These are phyloP conservation scores for Obelidium mucronatum DNA, from an alignment of 192 early-diverging fungal genomes.

Conservation along the genomic window DNA sequence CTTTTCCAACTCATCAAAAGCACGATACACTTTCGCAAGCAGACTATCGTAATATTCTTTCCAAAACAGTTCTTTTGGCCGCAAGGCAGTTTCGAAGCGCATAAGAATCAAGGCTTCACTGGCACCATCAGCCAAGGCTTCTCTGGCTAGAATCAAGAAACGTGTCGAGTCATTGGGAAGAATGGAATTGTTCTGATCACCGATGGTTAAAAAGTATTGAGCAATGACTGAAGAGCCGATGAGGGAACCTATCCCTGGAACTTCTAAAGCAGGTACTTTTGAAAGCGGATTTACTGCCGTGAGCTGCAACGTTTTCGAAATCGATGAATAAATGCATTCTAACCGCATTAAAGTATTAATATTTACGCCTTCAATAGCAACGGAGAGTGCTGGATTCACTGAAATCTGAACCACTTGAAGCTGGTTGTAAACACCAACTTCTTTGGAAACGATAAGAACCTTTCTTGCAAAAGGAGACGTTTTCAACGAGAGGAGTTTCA, in stretches of 20 bases:
- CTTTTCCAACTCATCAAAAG: not conserved
- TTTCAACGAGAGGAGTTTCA: too few species aligned
- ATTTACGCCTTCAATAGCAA: too few species aligned
- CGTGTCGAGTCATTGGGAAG: too few species aligned
- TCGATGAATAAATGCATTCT: too few species aligned
- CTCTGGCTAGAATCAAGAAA: not conserved
- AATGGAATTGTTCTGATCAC: not conserved
- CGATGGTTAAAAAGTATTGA: conserved; percentile 18
- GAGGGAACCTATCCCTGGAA: conserved; percentile 6
- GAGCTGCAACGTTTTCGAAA: too few species aligned
- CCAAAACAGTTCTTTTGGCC: conserved; percentile 22
- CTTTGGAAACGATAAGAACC: too few species aligned
- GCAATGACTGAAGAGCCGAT: conserved; percentile 24
- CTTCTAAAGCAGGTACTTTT: conserved; percentile 25
- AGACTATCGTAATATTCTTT: not conserved
- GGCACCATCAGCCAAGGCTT: conserved; percentile 28
- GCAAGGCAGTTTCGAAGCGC: conserved; percentile 12
- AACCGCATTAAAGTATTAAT: too few species aligned
- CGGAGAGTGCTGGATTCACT: too few species aligned
- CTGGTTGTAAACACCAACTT: too few species aligned
- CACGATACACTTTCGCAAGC: conserved; percentile 17
- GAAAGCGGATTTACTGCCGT: conserved; percentile 24
- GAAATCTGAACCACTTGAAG: too few species aligned
- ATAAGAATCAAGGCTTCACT: conserved; percentile 7
- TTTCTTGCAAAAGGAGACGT: too few species aligned